Evolutionary conservation across 805 yeast genomes (phyloP).

Genomic region (Spathaspora sp.): DNA sequence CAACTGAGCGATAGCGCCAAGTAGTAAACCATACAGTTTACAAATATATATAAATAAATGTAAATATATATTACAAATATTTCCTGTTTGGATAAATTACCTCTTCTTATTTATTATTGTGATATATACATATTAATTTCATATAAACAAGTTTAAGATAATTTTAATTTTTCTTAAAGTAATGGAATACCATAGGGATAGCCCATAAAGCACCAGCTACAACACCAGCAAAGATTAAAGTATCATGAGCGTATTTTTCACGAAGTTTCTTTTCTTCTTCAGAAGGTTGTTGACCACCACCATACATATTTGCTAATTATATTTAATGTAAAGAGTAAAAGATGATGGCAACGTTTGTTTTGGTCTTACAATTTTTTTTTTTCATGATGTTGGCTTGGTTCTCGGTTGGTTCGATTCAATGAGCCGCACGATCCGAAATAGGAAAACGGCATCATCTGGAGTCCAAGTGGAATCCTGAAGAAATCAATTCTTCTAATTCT

Average conservation of each 20-base stretch:
- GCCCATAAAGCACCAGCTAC: slow-evolving; percentile 65
- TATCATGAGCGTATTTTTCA: slow-evolving; percentile 57
- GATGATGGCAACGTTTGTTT: neutral
- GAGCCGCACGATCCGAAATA: too few relatives aligned
- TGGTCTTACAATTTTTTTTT: too few relatives aligned
- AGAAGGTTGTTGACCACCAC: slow-evolving; percentile 50
- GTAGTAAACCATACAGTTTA: neutral
- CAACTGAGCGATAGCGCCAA: neutral
- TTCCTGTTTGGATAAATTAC: too few relatives aligned
- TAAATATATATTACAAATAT: neutral
- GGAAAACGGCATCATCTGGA: too few relatives aligned
- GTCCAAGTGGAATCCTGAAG: too few relatives aligned
- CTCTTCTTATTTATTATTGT: too few relatives aligned
- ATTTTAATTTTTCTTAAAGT: slow-evolving; percentile 38
- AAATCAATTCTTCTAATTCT: too few relatives aligned
- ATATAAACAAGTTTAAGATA: neutral
- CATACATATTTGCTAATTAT: slow-evolving; percentile 21
- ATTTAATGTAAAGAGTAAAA: neutral
- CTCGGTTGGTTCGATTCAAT: too few relatives aligned
- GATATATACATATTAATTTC: neutral
- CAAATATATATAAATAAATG: slow-evolving; percentile 1
- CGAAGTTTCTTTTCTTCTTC: slow-evolving; percentile 69
- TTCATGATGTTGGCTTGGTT: neutral
- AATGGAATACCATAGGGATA: slow-evolving; percentile 54
- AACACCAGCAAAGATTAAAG: slow-evolving; percentile 56